Conservation (phyloP, 2,329 filamentous ascomycete species). For the Aspergillus chevalieri region DNA sequence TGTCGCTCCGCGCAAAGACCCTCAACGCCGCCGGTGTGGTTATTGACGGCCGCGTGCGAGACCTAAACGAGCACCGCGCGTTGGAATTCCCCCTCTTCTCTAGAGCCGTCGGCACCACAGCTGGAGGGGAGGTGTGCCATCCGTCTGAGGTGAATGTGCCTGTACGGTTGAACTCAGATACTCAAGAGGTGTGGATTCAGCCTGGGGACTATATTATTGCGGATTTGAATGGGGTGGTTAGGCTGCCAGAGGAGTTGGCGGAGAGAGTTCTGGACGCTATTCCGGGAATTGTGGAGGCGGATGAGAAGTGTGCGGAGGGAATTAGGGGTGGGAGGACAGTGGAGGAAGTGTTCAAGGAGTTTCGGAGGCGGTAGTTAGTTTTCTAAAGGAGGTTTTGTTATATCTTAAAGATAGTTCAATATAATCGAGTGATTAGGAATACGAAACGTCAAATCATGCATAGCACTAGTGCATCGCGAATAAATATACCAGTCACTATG, state of each 20-base stretch:
- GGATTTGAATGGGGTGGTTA: conserved; percentile 35
- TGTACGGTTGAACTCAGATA: conserved; percentile 23
- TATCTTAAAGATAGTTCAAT: too few species aligned
- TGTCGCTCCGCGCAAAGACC: conserved; percentile 45
- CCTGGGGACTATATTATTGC: conserved; percentile 34
- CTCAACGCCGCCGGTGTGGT: conserved; percentile 45
- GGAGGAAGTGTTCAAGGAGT: conserved; percentile 6
- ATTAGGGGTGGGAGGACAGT: conserved; percentile 4
- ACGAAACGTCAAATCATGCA: too few species aligned
- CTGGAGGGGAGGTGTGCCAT: conserved; percentile 13
- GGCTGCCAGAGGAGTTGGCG: conserved; percentile 18
- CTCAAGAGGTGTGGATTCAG: conserved; percentile 24
- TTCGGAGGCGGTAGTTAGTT: background rate
- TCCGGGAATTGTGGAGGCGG: conserved; percentile 1
- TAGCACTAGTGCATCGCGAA: too few species aligned
- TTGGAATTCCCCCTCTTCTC: conserved; percentile 17
- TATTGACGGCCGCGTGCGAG: conserved; percentile 49
- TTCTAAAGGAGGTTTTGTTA: too few species aligned
- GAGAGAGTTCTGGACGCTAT: conserved; percentile 8
- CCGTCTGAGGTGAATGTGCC: conserved; percentile 28
- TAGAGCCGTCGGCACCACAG: background rate
- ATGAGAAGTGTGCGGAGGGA: conserved; percentile 6
- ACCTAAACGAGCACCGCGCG: conserved; percentile 50
- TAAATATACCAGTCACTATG: too few species aligned
- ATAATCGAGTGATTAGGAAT: too few species aligned